Evolutionary conservation across 192 early-diverging fungal genomes (phyloP).

Genomic region (Coemansia sp.): DNA sequence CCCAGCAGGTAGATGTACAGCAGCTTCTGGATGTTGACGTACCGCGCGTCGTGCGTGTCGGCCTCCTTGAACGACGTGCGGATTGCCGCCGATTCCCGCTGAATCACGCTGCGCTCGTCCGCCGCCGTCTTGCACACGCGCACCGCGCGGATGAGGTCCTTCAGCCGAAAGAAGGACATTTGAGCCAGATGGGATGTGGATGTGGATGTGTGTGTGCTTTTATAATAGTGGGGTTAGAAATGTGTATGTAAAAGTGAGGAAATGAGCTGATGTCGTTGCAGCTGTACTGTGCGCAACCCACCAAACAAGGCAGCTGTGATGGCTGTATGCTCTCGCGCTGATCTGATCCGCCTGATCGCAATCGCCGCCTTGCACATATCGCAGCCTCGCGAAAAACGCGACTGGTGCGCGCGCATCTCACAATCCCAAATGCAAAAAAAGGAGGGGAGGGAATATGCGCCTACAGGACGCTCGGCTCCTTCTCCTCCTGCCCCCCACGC

Average conservation of each 20-base stretch:
- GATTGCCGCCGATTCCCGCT: slow-evolving; percentile 92
- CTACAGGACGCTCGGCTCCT: too few species aligned
- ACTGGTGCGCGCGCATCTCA: too few species aligned
- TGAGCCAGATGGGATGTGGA: not conserved
- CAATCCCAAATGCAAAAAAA: too few species aligned
- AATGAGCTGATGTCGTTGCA: too few species aligned
- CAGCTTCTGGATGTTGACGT: slow-evolving; percentile 94
- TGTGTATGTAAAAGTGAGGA: too few species aligned
- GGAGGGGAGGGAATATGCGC: too few species aligned
- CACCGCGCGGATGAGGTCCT: slow-evolving; percentile 96
- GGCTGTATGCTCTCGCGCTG: not conserved
- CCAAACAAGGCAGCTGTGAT: too few species aligned
- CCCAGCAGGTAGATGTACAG: slow-evolving; percentile 99
- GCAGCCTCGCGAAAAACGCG: not conserved
- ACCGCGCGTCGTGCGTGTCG: slow-evolving; percentile 78
- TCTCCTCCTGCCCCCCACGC: too few species aligned
- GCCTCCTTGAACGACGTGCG: slow-evolving; percentile 97
- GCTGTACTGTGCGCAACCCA: too few species aligned
- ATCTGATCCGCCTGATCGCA: not conserved
- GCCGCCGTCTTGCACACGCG: slow-evolving; percentile 97
- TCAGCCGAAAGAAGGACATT: slow-evolving; percentile 55
- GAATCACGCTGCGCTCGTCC: slow-evolving; percentile 96
- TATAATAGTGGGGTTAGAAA: too few species aligned
- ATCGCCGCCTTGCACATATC: too few species aligned
- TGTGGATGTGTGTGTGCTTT: too few species aligned